These are phyloP conservation scores for Solanum paucissectum DNA, from an alignment of 257 asterid species.

Conservation along the genomic window DNA sequence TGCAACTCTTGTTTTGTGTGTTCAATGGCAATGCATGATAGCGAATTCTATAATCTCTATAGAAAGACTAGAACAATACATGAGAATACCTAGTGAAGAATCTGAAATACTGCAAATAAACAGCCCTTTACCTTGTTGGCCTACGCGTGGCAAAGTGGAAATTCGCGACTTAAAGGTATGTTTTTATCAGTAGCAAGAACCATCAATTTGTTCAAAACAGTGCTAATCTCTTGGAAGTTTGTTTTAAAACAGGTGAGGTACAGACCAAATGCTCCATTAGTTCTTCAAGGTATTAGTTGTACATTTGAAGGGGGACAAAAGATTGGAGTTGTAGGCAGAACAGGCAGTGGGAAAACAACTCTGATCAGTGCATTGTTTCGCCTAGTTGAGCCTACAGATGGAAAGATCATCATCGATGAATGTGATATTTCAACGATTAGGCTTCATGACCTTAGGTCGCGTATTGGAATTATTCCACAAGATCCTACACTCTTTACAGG, in stretches of 20 bases:
- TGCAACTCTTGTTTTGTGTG: neutral
- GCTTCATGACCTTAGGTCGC: conserved; percentile 1
- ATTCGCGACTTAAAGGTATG: neutral
- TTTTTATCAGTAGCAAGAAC: neutral
- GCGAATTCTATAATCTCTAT: neutral
- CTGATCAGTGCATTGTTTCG: neutral
- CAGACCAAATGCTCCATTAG: neutral
- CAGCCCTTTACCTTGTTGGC: neutral
- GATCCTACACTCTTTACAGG: conserved; percentile 1
- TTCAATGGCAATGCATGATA: neutral
- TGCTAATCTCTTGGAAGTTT: neutral
- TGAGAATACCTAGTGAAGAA: neutral
- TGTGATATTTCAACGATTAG: neutral
- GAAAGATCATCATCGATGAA: neutral
- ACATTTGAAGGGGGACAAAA: conserved; percentile 2
- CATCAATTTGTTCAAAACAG: neutral
- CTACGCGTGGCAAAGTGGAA: neutral
- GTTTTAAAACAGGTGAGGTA: neutral
- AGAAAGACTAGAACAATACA: neutral
- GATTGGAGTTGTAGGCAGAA: conserved; percentile 8
- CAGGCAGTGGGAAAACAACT: conserved; percentile 13
- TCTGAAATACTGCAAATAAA: neutral
- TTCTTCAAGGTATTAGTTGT: neutral
- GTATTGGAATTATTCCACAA: neutral
- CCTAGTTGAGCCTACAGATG: conserved; percentile 2